phyloP scores from a whole-genome alignment of 2,329 filamentous ascomycete genomes.

The Curvularia spicifera region DNA sequence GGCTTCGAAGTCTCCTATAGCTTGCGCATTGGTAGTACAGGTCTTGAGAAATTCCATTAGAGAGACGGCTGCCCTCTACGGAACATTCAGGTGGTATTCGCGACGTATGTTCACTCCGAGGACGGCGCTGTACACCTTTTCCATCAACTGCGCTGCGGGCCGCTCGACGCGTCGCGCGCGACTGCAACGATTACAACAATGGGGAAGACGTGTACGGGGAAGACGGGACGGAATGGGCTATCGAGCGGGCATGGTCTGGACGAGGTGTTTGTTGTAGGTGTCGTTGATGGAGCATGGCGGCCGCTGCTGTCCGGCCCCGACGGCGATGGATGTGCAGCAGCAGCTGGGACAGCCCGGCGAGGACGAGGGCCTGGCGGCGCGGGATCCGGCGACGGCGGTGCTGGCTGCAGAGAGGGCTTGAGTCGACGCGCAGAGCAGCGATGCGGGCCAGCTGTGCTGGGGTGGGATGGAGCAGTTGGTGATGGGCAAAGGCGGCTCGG shows the following conservation, averaged over 20 bases:
- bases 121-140: conserved; percentile 44
- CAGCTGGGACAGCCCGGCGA: conserved; percentile 1
- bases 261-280: conserved; percentile 23
- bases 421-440: not conserved
- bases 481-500: conserved; percentile 4
- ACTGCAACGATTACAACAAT: conserved; percentile 20
- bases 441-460: not conserved
- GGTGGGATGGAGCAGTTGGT: not conserved
- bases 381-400: not conserved
- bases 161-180: conserved; percentile 21
- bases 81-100: conserved; percentile 49
- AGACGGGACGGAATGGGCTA: conserved; percentile 17
- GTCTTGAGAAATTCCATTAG: conserved; percentile 51
- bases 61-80: conserved; percentile 43
- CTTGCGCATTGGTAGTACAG: conserved; percentile 49
- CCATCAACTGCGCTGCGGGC: conserved; percentile 44
- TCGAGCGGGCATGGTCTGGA: conserved; percentile 34
- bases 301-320: conserved; percentile 27
- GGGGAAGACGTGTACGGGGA: conserved; percentile 9
- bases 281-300: conserved; percentile 37
- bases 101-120: conserved; percentile 44
- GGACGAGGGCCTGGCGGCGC: not conserved
- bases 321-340: conserved; percentile 14
- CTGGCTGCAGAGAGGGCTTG: not conserved
- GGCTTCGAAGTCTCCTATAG: conserved; percentile 49